Percentiles rank a stretch among this genome's conserved stretches.
phyloP scores from a whole-genome alignment of 2,329 filamentous ascomycete species.

The Aspergillus sp. region DNA sequence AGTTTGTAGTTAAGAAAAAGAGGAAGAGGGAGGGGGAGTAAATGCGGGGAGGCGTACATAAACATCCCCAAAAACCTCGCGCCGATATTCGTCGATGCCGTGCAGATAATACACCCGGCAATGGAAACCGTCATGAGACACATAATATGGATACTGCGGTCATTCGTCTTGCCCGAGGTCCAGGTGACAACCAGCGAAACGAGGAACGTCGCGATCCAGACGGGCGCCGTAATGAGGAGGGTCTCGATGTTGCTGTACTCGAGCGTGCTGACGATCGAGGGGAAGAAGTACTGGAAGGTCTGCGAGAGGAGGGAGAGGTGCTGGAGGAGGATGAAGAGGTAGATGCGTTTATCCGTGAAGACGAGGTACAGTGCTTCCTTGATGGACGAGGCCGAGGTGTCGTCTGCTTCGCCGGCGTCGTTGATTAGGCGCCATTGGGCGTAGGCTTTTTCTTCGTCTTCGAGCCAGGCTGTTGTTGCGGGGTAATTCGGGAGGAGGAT shows the following conservation, averaged over 20 bases:
- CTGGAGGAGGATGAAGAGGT: constrained; percentile 52
- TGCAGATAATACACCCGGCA: constrained; percentile 61
- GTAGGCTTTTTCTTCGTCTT: constrained; percentile 56
- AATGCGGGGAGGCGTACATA: too few species aligned
- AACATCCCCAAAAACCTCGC: constrained; percentile 68
- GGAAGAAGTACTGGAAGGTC: constrained; percentile 69
- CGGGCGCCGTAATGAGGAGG: constrained; percentile 52
- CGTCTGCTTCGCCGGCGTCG: constrained; percentile 53
- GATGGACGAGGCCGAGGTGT: constrained; percentile 47
- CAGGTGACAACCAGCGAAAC: constrained; percentile 60
- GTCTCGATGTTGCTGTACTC: constrained; percentile 57
- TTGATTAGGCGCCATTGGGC: constrained; percentile 58
- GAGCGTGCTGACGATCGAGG: constrained; percentile 65
- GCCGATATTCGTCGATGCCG: constrained; percentile 54
- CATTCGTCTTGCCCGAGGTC: constrained; percentile 58
- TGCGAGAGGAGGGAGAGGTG: constrained; percentile 55
- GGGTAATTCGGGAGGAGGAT: constrained; percentile 57
- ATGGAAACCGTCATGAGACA: constrained; percentile 57
- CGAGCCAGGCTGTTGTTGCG: constrained; percentile 57
- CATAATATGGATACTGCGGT: constrained; percentile 63
- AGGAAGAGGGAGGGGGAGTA: too few species aligned
- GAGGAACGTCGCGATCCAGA: constrained; percentile 62
- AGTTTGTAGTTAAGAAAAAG: too few species aligned
- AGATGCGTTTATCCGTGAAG: constrained; percentile 37
- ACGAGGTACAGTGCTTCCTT: constrained; percentile 50